phyloP scores from a whole-genome alignment of 2,329 filamentous ascomycete genomes.

The Colletotrichum theobromicola region DNA sequence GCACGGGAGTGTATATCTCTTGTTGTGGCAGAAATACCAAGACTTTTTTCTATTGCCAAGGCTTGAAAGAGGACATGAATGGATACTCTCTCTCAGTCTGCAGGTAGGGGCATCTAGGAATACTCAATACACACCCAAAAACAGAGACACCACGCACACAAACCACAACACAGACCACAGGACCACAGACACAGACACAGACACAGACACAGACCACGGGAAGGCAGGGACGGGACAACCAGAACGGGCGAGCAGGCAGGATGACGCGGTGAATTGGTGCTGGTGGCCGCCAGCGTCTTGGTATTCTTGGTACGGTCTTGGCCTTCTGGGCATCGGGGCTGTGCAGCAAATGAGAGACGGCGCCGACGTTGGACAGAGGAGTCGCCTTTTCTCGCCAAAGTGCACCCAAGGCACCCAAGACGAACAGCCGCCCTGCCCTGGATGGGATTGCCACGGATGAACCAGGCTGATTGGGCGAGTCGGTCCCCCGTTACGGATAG shows the following conservation, averaged over 20 bases:
- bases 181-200: not conserved
- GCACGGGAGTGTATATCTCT: not conserved
- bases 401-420: not conserved
- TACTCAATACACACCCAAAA: not conserved
- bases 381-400: not conserved
- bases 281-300: conserved; percentile 23
- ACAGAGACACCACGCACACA: not conserved
- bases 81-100: not conserved
- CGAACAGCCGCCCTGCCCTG: not conserved
- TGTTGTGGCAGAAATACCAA: not conserved
- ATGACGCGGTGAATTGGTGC: conserved; percentile 23
- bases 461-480: not conserved
- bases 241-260: not conserved
- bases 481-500: not conserved
- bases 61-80: not conserved
- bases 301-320: conserved; percentile 24
- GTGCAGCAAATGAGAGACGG: conserved; percentile 22
- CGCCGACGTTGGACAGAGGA: not conserved
- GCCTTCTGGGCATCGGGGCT: conserved; percentile 25
- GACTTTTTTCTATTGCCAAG: not conserved
- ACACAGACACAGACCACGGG: not conserved
- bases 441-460: not conserved
- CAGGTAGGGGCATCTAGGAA: not conserved
- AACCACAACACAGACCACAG: not conserved
- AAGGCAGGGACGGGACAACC: not conserved